Percentiles rank a stretch among this genome's conserved stretches.
Evolutionary conservation across 2,329 filamentous ascomycete species (phyloP).

Genomic region (Aspergillus carbonarius): DNA sequence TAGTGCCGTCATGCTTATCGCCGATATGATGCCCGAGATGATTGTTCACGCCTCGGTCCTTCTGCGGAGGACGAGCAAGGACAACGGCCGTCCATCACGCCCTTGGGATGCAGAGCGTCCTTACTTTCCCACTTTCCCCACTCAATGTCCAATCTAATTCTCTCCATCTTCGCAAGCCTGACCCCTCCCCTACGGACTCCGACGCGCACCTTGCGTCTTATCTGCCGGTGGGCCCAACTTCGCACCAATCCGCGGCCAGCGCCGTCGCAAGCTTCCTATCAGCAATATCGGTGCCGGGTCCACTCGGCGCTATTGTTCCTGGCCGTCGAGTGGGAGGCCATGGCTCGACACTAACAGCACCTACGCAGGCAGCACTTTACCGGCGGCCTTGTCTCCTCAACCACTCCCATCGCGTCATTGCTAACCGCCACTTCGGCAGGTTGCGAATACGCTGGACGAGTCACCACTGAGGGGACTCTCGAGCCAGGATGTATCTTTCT

Average conservation of each 20-base stretch:
- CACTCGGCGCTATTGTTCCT: not conserved
- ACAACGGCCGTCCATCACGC: not conserved
- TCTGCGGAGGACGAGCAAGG: not conserved
- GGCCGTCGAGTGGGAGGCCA: not conserved
- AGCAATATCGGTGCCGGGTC: conserved; percentile 1
- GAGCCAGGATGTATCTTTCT: not conserved
- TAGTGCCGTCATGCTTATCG: not conserved
- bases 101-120: not conserved
- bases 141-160: not conserved
- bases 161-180: not conserved
- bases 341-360: not conserved
- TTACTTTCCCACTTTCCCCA: not conserved
- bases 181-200: conserved; percentile 5
- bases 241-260: conserved; percentile 1
- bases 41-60: not conserved
- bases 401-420: not conserved
- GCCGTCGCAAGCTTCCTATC: conserved; percentile 5
- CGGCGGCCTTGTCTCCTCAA: not conserved
- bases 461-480: not conserved
- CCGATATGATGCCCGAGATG: not conserved
- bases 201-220: conserved; percentile 8
- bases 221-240: not conserved
- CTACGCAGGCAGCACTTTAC: not conserved
- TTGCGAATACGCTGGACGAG: not conserved
- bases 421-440: not conserved